These are phyloP conservation scores for Scheffersomyces amazonensis DNA, from an alignment of 805 yeast genomes.

Conservation along the genomic window DNA sequence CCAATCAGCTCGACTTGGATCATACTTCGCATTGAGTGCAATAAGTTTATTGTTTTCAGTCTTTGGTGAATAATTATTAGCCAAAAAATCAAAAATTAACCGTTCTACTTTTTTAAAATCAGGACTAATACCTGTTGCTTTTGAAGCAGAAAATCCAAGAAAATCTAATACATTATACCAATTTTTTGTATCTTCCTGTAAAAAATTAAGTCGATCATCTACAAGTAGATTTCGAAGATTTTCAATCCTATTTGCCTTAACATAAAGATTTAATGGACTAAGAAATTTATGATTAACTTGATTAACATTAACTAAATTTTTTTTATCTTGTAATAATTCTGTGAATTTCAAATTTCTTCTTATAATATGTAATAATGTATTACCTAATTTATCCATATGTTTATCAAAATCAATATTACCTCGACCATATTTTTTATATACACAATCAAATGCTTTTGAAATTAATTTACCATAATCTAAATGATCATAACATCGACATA, in stretches of 20 bases:
- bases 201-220: constrained; percentile 44
- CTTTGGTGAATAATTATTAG: constrained; percentile 19
- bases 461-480: constrained; percentile 54
- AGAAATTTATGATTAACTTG: constrained; percentile 53
- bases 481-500: constrained; percentile 81
- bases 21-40: constrained; percentile 35
- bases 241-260: constrained; percentile 63
- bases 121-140: constrained; percentile 14
- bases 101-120: constrained; percentile 22
- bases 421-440: constrained; percentile 39
- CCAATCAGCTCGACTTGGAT: constrained; percentile 31
- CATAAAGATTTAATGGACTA: constrained; percentile 70
- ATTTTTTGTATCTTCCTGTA: constrained; percentile 29
- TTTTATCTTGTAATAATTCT: constrained; percentile 17
- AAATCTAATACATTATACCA: constrained; percentile 38
- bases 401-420: constrained; percentile 45
- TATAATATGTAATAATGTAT: constrained; percentile 73
- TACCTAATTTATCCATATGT: constrained; percentile 73
- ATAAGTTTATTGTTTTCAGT: constrained; percentile 9
- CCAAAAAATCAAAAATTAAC: constrained; percentile 16
- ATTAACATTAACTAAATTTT: constrained; percentile 46
- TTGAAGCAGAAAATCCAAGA: constrained; percentile 30
- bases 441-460: constrained; percentile 41
- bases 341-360: constrained; percentile 43
- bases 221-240: constrained; percentile 52